Percentiles rank a stretch among this genome's conserved stretches.
phyloP scores from a whole-genome alignment of 495 filamentous ascomycete genomes.

The Penicillium herquei region DNA sequence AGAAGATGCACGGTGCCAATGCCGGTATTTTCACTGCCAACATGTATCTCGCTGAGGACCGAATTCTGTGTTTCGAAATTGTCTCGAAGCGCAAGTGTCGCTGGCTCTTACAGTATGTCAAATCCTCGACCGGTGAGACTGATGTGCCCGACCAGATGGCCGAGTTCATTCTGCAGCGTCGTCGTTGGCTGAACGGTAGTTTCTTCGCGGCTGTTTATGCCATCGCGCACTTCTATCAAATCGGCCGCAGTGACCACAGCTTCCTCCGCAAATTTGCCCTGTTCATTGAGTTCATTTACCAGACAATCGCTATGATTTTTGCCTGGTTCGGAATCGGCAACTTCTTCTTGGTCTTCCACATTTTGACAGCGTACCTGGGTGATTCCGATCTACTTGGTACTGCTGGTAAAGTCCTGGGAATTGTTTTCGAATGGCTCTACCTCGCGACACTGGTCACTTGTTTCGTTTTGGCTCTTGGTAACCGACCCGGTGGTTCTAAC shows the following conservation, averaged over 20 bases:
- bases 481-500: constrained; percentile 91
- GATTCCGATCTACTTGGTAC: constrained; percentile 64
- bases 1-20: constrained; percentile 94
- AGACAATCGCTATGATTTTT: constrained; percentile 95
- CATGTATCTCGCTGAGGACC: constrained; percentile 99
- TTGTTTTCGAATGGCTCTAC: constrained; percentile 96
- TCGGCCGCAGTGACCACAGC: constrained; percentile 89
- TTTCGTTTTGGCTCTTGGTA: constrained; percentile 93
- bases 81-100: constrained; percentile 94
- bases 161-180: constrained; percentile 92
- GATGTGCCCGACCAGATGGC: constrained; percentile 96
- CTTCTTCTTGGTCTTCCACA: constrained; percentile 99
- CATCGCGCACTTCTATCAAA: constrained; percentile 88
- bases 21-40: constrained; percentile 98
- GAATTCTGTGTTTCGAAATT: constrained; percentile 98
- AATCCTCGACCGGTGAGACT: constrained; percentile 92
- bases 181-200: constrained; percentile 96
- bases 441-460: constrained; percentile 88
- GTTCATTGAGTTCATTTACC: constrained; percentile 88
- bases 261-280: constrained; percentile 85
- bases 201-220: constrained; percentile 99
- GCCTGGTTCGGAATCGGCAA: constrained; percentile 99
- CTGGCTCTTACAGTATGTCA: constrained; percentile 98
- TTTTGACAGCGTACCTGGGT: constrained; percentile 83
- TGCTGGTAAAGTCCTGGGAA: constrained; percentile 73